Conservation (phyloP, 495 filamentous ascomycete species). For the Aspergillus nidulans region DNA sequence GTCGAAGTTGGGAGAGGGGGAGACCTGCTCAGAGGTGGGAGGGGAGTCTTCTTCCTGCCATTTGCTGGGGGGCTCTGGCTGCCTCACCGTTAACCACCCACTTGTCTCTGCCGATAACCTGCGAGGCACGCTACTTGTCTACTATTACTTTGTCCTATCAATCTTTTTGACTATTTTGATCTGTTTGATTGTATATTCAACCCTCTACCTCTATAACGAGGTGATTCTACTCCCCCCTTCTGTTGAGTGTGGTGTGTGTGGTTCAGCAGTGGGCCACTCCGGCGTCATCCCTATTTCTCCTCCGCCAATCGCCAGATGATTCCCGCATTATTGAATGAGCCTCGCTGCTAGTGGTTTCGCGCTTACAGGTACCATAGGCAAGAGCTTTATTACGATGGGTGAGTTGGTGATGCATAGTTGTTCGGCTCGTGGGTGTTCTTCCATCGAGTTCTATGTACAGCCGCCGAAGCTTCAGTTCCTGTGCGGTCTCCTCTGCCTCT, state of each 20-base stretch:
- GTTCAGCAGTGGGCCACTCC: constrained; percentile 44
- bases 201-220: background rate
- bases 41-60: background rate
- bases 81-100: background rate
- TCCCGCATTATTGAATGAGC: constrained; percentile 21
- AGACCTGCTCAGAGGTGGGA: constrained; percentile 27
- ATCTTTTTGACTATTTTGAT: background rate
- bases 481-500: background rate
- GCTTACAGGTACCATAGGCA: background rate
- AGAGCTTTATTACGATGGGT: constrained; percentile 6
- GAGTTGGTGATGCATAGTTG: background rate
- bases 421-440: background rate
- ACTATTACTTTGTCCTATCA: background rate
- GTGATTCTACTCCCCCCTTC: constrained; percentile 4
- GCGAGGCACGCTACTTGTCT: background rate
- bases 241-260: constrained; percentile 29
- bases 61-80: background rate
- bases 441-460: background rate
- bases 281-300: constrained; percentile 41
- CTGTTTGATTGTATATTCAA: background rate
- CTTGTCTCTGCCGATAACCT: background rate
- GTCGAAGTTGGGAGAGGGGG: constrained; percentile 27
- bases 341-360: constrained; percentile 13
- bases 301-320: constrained; percentile 39
- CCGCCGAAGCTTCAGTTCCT: background rate